phyloP scores from a whole-genome alignment of 805 yeast species.

The Starmerella asiatica region DNA sequence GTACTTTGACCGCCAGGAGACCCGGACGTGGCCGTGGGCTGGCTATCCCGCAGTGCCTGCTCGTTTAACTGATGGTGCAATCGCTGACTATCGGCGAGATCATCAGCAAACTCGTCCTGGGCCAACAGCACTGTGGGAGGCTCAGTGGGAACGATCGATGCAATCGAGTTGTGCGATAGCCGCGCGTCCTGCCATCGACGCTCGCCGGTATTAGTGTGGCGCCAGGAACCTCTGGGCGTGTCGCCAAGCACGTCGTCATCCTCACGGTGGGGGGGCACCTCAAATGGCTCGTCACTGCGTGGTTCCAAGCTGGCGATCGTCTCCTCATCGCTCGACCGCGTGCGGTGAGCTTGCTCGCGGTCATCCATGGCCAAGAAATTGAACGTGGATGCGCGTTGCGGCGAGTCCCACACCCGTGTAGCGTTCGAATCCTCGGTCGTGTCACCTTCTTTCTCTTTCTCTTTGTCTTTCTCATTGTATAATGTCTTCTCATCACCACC shows the following conservation, averaged over 20 bases:
- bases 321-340: not conserved
- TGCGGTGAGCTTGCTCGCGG: conserved; percentile 7
- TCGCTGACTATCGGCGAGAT: not conserved
- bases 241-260: conserved; percentile 22
- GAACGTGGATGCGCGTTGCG: conserved; percentile 27
- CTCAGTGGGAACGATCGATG: conserved; percentile 68
- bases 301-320: conserved; percentile 1
- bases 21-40: not conserved
- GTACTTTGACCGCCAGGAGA: not conserved
- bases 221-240: conserved; percentile 46
- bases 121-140: conserved; percentile 66
- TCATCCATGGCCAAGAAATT: conserved; percentile 29
- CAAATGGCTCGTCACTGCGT: not conserved
- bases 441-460: conserved; percentile 9
- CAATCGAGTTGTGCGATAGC: conserved; percentile 51
- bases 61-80: not conserved
- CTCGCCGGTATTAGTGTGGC: conserved; percentile 31
- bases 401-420: conserved; percentile 20
- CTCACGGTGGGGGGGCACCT: conserved; percentile 9
- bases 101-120: conserved; percentile 27
- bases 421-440: conserved; percentile 20
- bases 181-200: conserved; percentile 40
- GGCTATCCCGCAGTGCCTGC: not conserved
- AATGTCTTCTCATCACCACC: conserved; percentile 19
- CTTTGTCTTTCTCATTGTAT: conserved; percentile 17